A percentile compares a stretch with the other conserved stretches of the same genome.
phyloP scores from a whole-genome alignment of 2,329 filamentous ascomycete species.

The Akanthomyces uredinophilus region DNA sequence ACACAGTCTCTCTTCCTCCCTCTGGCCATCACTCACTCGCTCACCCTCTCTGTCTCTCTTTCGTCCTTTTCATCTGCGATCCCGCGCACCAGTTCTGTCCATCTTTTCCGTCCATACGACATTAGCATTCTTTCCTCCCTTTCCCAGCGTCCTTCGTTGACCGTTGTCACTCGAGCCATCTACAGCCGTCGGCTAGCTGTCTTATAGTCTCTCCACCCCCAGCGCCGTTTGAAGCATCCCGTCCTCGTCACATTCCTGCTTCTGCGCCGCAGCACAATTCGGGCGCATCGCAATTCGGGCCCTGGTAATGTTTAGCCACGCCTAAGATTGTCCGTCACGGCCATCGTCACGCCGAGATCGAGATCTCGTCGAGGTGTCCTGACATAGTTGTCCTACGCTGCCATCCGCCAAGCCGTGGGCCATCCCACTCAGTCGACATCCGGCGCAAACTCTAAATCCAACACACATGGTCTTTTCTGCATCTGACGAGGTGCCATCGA shows the following conservation, averaged over 20 bases:
- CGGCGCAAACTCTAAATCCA: neutral
- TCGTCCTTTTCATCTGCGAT: neutral
- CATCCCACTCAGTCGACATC: neutral
- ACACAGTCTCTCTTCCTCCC: conserved; percentile 10
- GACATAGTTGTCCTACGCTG: neutral
- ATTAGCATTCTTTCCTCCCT: neutral
- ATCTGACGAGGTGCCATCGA: conserved; percentile 1
- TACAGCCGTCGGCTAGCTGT: neutral
- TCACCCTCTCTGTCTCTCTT: neutral
- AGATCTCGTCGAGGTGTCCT: neutral
- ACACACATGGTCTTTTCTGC: neutral
- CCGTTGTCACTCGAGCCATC: neutral
- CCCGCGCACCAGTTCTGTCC: neutral
- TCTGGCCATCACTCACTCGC: neutral
- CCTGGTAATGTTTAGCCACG: conserved; percentile 5
- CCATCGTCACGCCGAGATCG: neutral
- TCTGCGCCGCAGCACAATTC: neutral
- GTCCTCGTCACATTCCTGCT: neutral
- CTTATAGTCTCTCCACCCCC: neutral
- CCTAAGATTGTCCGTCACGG: neutral
- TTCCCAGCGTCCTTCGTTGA: neutral
- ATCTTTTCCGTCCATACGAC: neutral
- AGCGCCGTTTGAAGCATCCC: neutral
- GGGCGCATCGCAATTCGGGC: neutral
- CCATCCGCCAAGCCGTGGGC: neutral